These are phyloP conservation scores for Yamadazyma siamensis DNA, from an alignment of 1,139 yeast species.

Conservation along the genomic window DNA sequence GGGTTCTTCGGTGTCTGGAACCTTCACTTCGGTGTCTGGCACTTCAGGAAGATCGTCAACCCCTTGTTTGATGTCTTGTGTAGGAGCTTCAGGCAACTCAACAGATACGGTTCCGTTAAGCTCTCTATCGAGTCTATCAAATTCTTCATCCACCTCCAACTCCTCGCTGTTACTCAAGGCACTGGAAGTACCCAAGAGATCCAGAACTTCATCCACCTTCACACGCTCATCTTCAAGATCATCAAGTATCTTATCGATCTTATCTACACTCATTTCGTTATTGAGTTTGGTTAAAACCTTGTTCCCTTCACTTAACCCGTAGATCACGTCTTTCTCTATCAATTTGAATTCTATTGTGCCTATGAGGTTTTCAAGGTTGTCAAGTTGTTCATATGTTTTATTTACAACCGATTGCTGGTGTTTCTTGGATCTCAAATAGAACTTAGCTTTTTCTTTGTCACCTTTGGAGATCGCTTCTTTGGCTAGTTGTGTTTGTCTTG, in stretches of 20 bases:
- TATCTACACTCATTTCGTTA: slow-evolving; percentile 70
- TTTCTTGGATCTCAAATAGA: slow-evolving; percentile 72
- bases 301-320: slow-evolving; percentile 80
- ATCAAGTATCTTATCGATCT: slow-evolving; percentile 80
- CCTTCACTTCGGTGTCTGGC: slow-evolving; percentile 16
- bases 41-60: no score
- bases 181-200: slow-evolving; percentile 38
- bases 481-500: slow-evolving; percentile 58
- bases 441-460: slow-evolving; percentile 58
- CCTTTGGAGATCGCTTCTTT: slow-evolving; percentile 52
- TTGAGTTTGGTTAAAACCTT: slow-evolving; percentile 70
- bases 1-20: no score
- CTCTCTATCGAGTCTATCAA: slow-evolving; percentile 48
- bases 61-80: slow-evolving; percentile 17
- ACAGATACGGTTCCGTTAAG: slow-evolving; percentile 23
- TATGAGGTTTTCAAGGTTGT: slow-evolving; percentile 69
- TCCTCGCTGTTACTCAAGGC: slow-evolving; percentile 56
- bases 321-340: slow-evolving; percentile 79
- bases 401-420: slow-evolving; percentile 70
- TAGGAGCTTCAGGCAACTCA: slow-evolving; percentile 25
- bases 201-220: slow-evolving; percentile 67
- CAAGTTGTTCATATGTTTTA: slow-evolving; percentile 74
- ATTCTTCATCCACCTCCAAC: slow-evolving; percentile 63
- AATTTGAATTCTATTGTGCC: slow-evolving; percentile 83
- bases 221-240: slow-evolving; percentile 78